phyloP scores from a whole-genome alignment of 306 rosid species.

The Gastrolobium villosum region DNA sequence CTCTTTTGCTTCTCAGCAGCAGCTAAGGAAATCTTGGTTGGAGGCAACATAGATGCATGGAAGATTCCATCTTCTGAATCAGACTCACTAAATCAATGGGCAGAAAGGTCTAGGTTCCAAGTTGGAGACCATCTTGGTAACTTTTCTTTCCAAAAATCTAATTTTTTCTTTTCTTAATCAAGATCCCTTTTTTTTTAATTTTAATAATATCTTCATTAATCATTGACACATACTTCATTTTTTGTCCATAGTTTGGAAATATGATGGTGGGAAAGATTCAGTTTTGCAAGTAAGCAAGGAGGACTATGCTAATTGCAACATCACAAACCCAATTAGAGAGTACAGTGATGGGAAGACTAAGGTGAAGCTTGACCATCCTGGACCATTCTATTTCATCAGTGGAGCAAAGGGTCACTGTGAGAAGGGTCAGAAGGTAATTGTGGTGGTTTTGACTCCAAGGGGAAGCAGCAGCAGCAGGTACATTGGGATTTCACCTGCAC shows the following conservation, averaged over 20 bases:
- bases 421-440: constrained; percentile 74
- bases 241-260: constrained; percentile 64
- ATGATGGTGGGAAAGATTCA: constrained; percentile 76
- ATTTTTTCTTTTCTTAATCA: background rate
- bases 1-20: constrained; percentile 56
- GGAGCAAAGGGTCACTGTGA: constrained; percentile 77
- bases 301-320: constrained; percentile 64
- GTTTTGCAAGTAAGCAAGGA: constrained; percentile 73
- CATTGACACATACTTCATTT: background rate
- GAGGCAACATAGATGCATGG: constrained; percentile 79
- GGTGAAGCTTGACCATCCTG: constrained; percentile 64
- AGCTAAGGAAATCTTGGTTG: constrained; percentile 68
- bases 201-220: background rate
- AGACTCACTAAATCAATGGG: constrained; percentile 79
- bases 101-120: constrained; percentile 64
- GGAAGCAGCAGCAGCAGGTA: background rate
- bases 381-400: constrained; percentile 81
- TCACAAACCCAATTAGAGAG: constrained; percentile 55
- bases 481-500: constrained; percentile 52
- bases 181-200: background rate
- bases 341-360: constrained; percentile 71
- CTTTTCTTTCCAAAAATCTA: background rate
- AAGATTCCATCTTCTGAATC: constrained; percentile 72
- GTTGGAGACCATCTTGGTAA: constrained; percentile 76
- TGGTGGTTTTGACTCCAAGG: constrained; percentile 75